Base-by-base conservation (phyloP, 805 yeast species). In the Candida michaelii region DNA sequence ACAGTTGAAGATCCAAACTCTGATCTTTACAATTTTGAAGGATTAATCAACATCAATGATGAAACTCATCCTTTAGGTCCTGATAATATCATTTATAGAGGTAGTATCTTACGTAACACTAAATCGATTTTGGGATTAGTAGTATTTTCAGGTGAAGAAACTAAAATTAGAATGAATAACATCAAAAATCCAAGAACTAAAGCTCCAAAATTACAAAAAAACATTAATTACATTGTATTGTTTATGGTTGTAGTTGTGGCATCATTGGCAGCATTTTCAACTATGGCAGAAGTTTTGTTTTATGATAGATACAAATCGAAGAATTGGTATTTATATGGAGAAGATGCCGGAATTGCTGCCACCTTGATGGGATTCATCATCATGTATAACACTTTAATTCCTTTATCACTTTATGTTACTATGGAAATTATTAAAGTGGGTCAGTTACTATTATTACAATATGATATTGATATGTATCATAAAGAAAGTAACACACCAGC, bases 381-480 rank as follows among this genome's bases (percentile, higher is more conserved):
- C 70, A 91, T 93, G 98, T 91, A 85, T 69, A 93, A 93, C 60
- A 93, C 99, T 0, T 76, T 93, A 68, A 93, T 93, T 58, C 99
- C 99, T 0, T 70, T 93, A 24, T 91, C 98, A 0, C 75, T 93
- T 21, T 95, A 93, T 59, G 98, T 93, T 15, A 89, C 98, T 0
- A 87, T 91, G 89, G 99, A 95, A 60, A 84, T 93, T 47, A 89
- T 90, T 57, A 93, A 93, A 58, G 85, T 86, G 6, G 80, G 85
- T 68, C 99, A 93, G 61, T 76, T 89, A 61, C 63, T 83, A 31
- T 71, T 89, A 43, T 70, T 93, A 55, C 95, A 89, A 58, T 82
- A 82, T 77, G 99, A 93, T 63, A 79, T 93, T 36, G 98, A 95
- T 63, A 89, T 93, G 96, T 93, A 91, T 56, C 88, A 93, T 59